Evolutionary conservation across 2,329 filamentous ascomycete species (phyloP), one percentile per base, ranked within the genome.

Genomic region (Zarea fungicola): DNA sequence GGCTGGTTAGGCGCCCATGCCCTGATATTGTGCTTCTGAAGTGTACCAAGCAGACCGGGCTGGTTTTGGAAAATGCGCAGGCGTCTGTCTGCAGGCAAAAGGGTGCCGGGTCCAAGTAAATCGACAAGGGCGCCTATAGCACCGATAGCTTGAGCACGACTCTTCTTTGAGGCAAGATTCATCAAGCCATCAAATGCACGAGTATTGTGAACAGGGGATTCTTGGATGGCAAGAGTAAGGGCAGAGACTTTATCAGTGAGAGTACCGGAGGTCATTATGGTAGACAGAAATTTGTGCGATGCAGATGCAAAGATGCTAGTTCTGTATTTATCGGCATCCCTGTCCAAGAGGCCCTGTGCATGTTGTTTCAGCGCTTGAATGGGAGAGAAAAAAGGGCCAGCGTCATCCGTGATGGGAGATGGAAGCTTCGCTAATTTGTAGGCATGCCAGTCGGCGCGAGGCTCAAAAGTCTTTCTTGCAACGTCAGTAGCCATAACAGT

Each of bases 231-330:
- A 57, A 99, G 75, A 5, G 93, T 99, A 61, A 99, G 74, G 4
- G 93, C 95, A 3, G 93, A 99, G 36, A 97, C 86, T 66, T 96
- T 97, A 66, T 99, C 93, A 49, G 90, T 95, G 58, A 97, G 80
- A 9, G 95, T 99, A 74, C 93, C 93, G 2, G 91, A 95, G 9
- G 89, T 76, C 88, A 97, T 96, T 65, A 99, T 96, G 16, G 90
- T 95, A 2, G 91, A 89, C 75, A 97, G 84, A 74, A 99, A 99
- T 65, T 91, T 95, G 68, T 95, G 87, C 34, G 91, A 92, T 3
- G 92, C 93, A 22, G 89, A 89, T 43, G 88, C 82, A 6, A 87
- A 82, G 49, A 87, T 73, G 56, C 89, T 84, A 22, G 82, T 80
- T 48, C 77, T 77, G 69, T 96, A 99, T 40, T 80, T 74, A 34